Percentiles rank a stretch among this genome's conserved stretches.
Conservation (phyloP, 2,329 filamentous ascomycete species). For the Orbilia brochopaga region DNA sequence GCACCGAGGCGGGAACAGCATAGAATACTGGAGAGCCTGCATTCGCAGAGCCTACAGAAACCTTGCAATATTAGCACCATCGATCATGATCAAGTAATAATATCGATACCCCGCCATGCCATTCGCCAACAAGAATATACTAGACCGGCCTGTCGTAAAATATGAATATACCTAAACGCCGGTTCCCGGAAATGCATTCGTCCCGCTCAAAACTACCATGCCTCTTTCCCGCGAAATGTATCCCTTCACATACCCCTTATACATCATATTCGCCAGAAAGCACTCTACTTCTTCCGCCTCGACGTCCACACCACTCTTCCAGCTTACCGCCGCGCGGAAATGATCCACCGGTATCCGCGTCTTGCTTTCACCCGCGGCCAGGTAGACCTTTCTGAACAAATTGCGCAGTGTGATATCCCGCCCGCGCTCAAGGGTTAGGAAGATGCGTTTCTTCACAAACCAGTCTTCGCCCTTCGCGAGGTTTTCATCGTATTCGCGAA, state of each 20-base stretch:
- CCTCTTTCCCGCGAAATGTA: conserved; percentile 92
- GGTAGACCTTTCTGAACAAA: conserved; percentile 86
- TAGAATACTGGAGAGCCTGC: too few relatives aligned
- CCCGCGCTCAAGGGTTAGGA: conserved; percentile 88
- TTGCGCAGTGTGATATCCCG: conserved; percentile 92
- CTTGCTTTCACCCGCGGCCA: conserved; percentile 71
- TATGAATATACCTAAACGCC: conserved; percentile 58
- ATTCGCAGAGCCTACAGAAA: too few relatives aligned
- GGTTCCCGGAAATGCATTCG: conserved; percentile 90
- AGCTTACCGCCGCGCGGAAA: conserved; percentile 76
- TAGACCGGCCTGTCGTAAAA: not conserved
- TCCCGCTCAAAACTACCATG: conserved; percentile 91
- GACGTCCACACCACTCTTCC: conserved; percentile 62
- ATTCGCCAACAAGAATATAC: not conserved
- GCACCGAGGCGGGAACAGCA: too few relatives aligned
- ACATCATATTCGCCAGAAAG: conserved; percentile 92
- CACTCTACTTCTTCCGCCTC: conserved; percentile 96
- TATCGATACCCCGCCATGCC: too few relatives aligned
- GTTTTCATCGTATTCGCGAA: conserved; percentile 81
- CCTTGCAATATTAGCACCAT: too few relatives aligned
- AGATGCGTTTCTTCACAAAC: conserved; percentile 90
- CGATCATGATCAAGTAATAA: too few relatives aligned
- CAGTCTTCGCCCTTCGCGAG: conserved; percentile 83
- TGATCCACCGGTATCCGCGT: conserved; percentile 83
- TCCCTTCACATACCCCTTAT: conserved; percentile 98